A percentile compares a stretch with the other conserved stretches of the same genome.
phyloP scores from a whole-genome alignment of 441 rosid species.

The Populus hybrid region DNA sequence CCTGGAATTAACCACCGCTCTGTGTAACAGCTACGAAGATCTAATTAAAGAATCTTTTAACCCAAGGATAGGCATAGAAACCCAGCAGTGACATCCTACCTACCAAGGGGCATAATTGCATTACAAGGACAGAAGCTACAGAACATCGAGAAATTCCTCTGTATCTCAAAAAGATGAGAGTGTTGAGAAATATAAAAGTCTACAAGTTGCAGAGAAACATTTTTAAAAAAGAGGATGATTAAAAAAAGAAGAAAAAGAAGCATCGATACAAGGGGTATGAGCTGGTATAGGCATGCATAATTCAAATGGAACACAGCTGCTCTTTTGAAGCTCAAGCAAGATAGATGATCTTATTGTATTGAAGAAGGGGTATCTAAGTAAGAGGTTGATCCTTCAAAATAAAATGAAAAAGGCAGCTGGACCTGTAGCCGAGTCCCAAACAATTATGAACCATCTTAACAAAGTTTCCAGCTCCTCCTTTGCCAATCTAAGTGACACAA shows the following conservation, averaged over 20 bases:
- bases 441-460: slow-evolving; percentile 30
- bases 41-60: too few species aligned
- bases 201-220: not conserved
- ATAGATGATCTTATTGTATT: not conserved
- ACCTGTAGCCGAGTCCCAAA: not conserved
- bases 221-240: not conserved
- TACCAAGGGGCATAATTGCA: too few species aligned
- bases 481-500: slow-evolving; percentile 29
- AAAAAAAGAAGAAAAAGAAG: not conserved
- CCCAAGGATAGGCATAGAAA: not conserved
- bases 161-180: not conserved
- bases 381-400: not conserved
- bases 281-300: not conserved
- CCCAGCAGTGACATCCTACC: not conserved
- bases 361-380: not conserved
- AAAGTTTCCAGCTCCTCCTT: slow-evolving; percentile 34
- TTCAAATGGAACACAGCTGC: too few species aligned
- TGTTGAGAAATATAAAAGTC: not conserved
- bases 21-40: not conserved
- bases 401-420: not conserved
- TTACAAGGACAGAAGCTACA: not conserved
- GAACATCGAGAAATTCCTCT: not conserved
- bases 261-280: not conserved
- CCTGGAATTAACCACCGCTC: not conserved
- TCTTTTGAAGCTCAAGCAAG: too few species aligned